Evolutionary conservation across 352 stramenopile genomes (phyloP).

Genomic region (Thalassiosira hispida): DNA sequence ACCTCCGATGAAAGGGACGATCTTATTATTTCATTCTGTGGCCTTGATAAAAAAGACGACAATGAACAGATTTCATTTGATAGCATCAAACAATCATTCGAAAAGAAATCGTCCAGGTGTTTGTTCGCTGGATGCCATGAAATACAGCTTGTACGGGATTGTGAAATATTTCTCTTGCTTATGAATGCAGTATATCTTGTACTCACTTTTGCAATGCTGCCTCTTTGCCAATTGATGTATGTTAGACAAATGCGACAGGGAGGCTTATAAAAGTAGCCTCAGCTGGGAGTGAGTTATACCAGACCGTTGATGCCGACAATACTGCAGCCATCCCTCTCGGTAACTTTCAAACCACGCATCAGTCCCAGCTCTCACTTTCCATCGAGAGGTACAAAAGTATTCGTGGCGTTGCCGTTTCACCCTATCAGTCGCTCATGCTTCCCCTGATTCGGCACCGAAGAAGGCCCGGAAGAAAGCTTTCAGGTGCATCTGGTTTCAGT

Average conservation of each 20-base stretch:
- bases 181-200: no score
- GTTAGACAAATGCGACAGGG: conserved; percentile 27
- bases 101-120: conserved; percentile 21
- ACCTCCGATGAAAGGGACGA: conserved; percentile 16
- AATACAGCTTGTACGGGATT: no score
- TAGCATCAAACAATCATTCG: conserved; percentile 13
- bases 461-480: conserved; percentile 14
- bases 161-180: no score
- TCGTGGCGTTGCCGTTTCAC: conserved; percentile 25
- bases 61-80: conserved; percentile 36
- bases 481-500: conserved; percentile 31
- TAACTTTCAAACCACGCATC: neutral
- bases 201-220: no score
- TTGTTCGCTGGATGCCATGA: conserved; percentile 50
- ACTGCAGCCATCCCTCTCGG: conserved; percentile 11
- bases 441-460: conserved; percentile 26
- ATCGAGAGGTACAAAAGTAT: conserved; percentile 32
- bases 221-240: no score
- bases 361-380: conserved; percentile 19
- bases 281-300: conserved; percentile 4
- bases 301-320: conserved; percentile 17
- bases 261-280: conserved; percentile 27
- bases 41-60: conserved; percentile 8
- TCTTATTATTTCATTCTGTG: conserved; percentile 11
- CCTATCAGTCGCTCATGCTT: conserved; percentile 41